Base-by-base conservation (phyloP, 768 basidiomycete species). In the Mycena leptocephala region DNA sequence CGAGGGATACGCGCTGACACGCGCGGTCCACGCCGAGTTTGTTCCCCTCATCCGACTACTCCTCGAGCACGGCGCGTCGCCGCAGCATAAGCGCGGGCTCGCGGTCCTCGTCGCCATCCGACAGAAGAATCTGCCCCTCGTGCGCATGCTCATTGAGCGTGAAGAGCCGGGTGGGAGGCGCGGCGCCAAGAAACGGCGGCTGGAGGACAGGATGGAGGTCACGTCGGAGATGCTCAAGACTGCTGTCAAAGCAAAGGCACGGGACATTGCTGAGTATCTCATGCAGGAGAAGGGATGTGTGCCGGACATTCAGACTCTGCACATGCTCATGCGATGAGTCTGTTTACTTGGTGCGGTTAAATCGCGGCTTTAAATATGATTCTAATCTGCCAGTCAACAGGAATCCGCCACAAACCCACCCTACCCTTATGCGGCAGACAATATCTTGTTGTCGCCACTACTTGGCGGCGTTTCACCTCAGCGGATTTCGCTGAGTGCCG, bases 1-100 rank as follows among this genome's bases (percentile, higher is more conserved):
- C 82, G 88, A 90, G 3, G 97, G 97, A 1, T 98, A 97, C 80
- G 93, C 94, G 0, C 91, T 98, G 48, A 92, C 92, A 20, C 93
- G 91, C 77, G 96, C 97, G 2, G 95, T 96, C 1, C 88, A 93
- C 43, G 92, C 90, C 0, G 86, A 87, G 26, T 93, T 93, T 76
- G 69, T 88, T 1, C 92, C 93, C 4, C 90, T 98, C 10, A 87
- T 97, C 1, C 86, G 83, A 28, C 93, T 95, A 78, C 88, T 99
- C 20, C 91, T 98, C 62, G 85, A 87, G 3, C 86, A 92, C 24
- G 94, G 92, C 4, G 97, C 96, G 0, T 93, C 93, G 14, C 97
- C 97, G 0, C 80, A 80, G 6, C 84, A 84, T 75, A 94, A 94
- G 79, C 83, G 89, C 16, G 89, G 86, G 26, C 85, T 97, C n/a